Conservation (phyloP, 257 asterid species). For the Solanum chaucha region DNA sequence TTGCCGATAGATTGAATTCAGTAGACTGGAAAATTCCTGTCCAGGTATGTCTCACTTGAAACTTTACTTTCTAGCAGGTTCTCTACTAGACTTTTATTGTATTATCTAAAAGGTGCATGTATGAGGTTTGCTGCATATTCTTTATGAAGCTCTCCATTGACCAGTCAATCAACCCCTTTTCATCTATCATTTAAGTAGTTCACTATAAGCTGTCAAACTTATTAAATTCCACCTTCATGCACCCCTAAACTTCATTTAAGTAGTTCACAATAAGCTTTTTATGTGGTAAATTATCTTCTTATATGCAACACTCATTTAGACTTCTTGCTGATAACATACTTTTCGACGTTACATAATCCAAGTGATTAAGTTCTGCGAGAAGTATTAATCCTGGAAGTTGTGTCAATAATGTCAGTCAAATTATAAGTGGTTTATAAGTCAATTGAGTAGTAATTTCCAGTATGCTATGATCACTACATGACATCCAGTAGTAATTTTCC, state of each 20-base stretch:
- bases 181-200: too few species aligned
- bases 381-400: not conserved
- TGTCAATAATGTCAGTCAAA: not conserved
- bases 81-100: too few species aligned
- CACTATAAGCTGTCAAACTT: too few species aligned
- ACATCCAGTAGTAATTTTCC: not conserved
- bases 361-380: not conserved
- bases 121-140: too few species aligned
- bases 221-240: too few species aligned
- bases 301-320: not conserved
- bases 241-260: too few species aligned
- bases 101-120: too few species aligned
- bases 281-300: not conserved
- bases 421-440: not conserved
- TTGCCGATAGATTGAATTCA: slow-evolving; percentile 56
- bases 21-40: slow-evolving; percentile 71
- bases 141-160: too few species aligned
- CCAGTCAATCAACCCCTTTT: too few species aligned
- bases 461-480: not conserved
- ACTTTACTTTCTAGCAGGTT: not conserved
- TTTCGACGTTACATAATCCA: too few species aligned
- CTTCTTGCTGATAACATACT: not conserved
- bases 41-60: slow-evolving; percentile 11
- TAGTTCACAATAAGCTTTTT: too few species aligned
- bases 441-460: too few species aligned